These are phyloP conservation scores for Pseudogymnoascus sp. DNA, from an alignment of 2,329 filamentous ascomycete genomes.

Conservation along the genomic window DNA sequence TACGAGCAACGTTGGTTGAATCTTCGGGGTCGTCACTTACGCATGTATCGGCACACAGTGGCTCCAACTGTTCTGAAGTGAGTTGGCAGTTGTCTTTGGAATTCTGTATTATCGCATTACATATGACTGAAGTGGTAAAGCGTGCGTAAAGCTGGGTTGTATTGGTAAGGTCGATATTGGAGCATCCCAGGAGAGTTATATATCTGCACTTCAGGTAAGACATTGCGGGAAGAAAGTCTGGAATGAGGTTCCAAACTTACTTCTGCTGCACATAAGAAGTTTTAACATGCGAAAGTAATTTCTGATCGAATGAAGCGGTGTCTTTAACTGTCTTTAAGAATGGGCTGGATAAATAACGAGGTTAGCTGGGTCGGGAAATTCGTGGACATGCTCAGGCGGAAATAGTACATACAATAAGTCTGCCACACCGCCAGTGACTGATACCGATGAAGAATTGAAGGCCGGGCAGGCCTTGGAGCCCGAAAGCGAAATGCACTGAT, in stretches of 20 bases:
- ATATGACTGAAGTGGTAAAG: slow-evolving; percentile 85
- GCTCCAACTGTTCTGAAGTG: slow-evolving; percentile 54
- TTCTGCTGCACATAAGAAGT: slow-evolving; percentile 69
- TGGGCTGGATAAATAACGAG: slow-evolving; percentile 49
- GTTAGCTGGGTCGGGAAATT: not conserved
- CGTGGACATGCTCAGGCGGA: not conserved
- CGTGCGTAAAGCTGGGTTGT: slow-evolving; percentile 80
- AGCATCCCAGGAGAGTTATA: slow-evolving; percentile 71
- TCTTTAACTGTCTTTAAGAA: slow-evolving; percentile 80
- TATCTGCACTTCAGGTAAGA: slow-evolving; percentile 54
- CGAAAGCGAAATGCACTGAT: slow-evolving; percentile 56
- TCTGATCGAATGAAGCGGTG: slow-evolving; percentile 66
- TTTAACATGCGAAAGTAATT: slow-evolving; percentile 65
- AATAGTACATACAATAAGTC: slow-evolving; percentile 11
- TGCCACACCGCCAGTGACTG: slow-evolving; percentile 27
- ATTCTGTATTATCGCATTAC: slow-evolving; percentile 89
- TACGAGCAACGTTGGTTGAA: slow-evolving; percentile 17
- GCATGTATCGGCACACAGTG: slow-evolving; percentile 85
- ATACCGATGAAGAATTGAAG: slow-evolving; percentile 65
- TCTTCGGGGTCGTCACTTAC: slow-evolving; percentile 41
- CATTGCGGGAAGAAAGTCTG: slow-evolving; percentile 7
- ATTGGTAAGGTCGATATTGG: slow-evolving; percentile 67
- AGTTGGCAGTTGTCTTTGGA: slow-evolving; percentile 66
- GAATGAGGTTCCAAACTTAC: slow-evolving; percentile 42
- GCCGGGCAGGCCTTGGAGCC: slow-evolving; percentile 65